These are phyloP conservation scores for Metschnikowia baotianmanensis DNA, from an alignment of 805 yeast species.

Conservation along the genomic window DNA sequence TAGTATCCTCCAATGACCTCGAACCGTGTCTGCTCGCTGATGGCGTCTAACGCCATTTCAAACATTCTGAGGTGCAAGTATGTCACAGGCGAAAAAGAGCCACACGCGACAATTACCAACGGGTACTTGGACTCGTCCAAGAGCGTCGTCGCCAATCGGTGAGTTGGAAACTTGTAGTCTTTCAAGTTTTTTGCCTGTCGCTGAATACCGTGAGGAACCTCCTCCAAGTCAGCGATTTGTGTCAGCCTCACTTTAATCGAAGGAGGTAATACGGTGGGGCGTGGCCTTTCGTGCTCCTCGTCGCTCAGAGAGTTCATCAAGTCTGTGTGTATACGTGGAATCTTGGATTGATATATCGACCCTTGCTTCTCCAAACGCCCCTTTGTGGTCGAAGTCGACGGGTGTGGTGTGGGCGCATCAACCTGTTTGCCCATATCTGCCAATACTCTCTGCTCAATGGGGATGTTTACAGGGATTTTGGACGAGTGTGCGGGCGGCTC, in stretches of 20 bases:
- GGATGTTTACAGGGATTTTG: slow-evolving; percentile 67
- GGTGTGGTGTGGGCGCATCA: slow-evolving; percentile 70
- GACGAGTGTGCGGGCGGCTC: slow-evolving; percentile 68
- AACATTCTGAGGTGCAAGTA: slow-evolving; percentile 95
- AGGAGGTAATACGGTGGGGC: slow-evolving; percentile 33
- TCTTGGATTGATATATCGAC: slow-evolving; percentile 33
- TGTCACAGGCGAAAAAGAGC: slow-evolving; percentile 94
- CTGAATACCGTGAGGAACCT: slow-evolving; percentile 90
- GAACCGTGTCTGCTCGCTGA: slow-evolving; percentile 85
- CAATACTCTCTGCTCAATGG: slow-evolving; percentile 66
- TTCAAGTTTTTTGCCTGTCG: slow-evolving; percentile 77
- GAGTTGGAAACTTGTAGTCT: slow-evolving; percentile 81
- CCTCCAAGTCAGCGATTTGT: slow-evolving; percentile 92
- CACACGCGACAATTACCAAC: slow-evolving; percentile 93
- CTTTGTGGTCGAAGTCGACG: slow-evolving; percentile 22
- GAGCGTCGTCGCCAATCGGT: slow-evolving; percentile 69
- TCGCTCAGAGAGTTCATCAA: slow-evolving; percentile 48
- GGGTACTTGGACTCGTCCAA: slow-evolving; percentile 80
- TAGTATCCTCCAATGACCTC: slow-evolving; percentile 97
- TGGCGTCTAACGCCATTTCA: slow-evolving; percentile 96
- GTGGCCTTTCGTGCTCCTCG: slow-evolving; percentile 20
- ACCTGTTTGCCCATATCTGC: slow-evolving; percentile 71
- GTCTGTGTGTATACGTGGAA: slow-evolving; percentile 58
- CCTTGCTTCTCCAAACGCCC: slow-evolving; percentile 13
- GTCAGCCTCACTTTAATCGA: slow-evolving; percentile 47